Base-by-base conservation (phyloP, 2,329 filamentous ascomycete genomes). In the Colletotrichum musae region DNA sequence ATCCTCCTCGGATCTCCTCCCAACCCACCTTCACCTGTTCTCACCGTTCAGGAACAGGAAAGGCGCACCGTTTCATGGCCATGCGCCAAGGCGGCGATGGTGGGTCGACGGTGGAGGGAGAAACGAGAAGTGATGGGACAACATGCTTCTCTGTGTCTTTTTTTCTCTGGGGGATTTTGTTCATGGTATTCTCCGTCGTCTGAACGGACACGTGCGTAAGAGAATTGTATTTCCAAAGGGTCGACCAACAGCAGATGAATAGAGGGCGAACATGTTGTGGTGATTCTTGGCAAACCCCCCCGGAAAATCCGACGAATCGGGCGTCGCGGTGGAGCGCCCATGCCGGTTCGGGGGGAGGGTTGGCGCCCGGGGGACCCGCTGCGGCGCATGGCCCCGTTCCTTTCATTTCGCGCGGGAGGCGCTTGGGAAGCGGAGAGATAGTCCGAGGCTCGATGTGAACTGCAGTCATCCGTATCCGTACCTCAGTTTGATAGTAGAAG, bases 11-110 rank as follows among this genome's bases (percentile, higher is more conserved):
- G 21, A 24, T 24, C 21, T 24, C 21, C 21, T 24, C 21, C 21
- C 21, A 24, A 24, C 21, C 21, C 21, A 24, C 21, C 21, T 24
- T 13, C 41, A 15, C 5, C 43, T 41, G 47, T 24, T 24, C 21
- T 32, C 1, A 28, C 36, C 45, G 32, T 18, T 18, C 36, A 57
- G 54, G 32, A 58, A 64, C n/a, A 50, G 54, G 62, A 36, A 53
- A 52, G 32, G 53, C 10, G 62, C 10, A 28, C 43, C 52, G 62
- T 64, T 64, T 64, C 62, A 64, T 36, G 47, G 16, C 32, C 54
- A 64, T 64, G 62, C 54, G 62, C 54, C 62, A 58, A 64, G 53
- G 61, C 26, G 61, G 61, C 61, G 61, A 28, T 51, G 43, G 2
- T 48, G 62, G 26, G 26, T 12, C 1, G 21, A 9, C 45, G 50